Evolutionary conservation across 108 stramenopile species (phyloP), one percentile per base, ranked within the genome.

Genomic region (Mayamaea pseudoterrestris): DNA sequence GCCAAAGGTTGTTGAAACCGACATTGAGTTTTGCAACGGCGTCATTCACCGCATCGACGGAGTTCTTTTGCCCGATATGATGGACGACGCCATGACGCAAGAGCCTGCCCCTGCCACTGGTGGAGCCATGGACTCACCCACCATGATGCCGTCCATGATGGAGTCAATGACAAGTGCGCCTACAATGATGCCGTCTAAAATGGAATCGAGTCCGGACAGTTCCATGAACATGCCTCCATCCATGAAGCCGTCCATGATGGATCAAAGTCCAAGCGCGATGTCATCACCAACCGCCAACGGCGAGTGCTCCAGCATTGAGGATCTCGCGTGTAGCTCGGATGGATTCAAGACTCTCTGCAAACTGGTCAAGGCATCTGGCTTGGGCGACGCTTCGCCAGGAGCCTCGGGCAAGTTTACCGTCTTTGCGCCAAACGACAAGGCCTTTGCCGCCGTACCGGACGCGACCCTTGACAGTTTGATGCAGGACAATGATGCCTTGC

Each of bases 391-490:
- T 5, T 53, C 68, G 14, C 16, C 18, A 5, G 8, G 8, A 6
- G 5, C 18, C 5, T 34, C 3, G 3, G n/a, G n/a, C n/a, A n/a
- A 21, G 5, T 51, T 5, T 3, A 54, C 53, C 6, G 41, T 54
- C 22, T 54, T 54, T 32, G 71, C 66, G 8, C 71, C 71, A 12
- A 68, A 53, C 37, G 48, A 73, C 42, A 63, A 46, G 0, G 71
- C 71, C 0, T 72, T 72, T 48, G 32, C 47, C 17, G 47, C 26
- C 4, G 31, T 16, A 14, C 47, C 31, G 2, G 14, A 17, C 12
- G 6, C 29, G 2, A 28, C 5, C 3, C 8, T 39, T 5, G 37
- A 39, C 8, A 28, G 17, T 30, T 27, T 28, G 17, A 16, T 47
- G 28, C 13, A 11, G 3, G 49, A 64, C 46, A 34, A 42, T 5